Evolutionary conservation across 371 early-diverging fungal genomes (phyloP).

Genomic region (Sporodiniella umbellata): DNA sequence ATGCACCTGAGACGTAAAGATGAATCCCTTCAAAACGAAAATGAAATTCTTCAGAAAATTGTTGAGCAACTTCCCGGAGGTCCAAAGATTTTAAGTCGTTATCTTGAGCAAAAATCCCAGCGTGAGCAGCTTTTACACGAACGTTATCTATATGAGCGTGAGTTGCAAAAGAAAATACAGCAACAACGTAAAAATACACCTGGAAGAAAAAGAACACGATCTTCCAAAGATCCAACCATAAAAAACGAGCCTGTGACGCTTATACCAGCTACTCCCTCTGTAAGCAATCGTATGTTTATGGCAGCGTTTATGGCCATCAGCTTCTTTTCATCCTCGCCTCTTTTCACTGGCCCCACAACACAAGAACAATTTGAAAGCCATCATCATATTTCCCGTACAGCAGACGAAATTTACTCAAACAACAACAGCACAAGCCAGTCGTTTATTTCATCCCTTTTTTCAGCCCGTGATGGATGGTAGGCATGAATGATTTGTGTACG

Average conservation of each 20-base stretch:
- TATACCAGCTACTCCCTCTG: not conserved
- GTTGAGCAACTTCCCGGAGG: constrained; percentile 58
- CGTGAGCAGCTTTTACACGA: constrained; percentile 34
- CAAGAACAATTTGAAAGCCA: constrained; percentile 39
- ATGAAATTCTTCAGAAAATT: constrained; percentile 48
- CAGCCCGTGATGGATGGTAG: constrained; percentile 32
- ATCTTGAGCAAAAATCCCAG: constrained; percentile 28
- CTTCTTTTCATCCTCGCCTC: constrained; percentile 43
- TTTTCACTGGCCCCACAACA: constrained; percentile 33
- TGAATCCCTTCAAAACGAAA: constrained; percentile 46
- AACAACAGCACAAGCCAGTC: not conserved
- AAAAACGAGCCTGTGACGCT: constrained; percentile 7
- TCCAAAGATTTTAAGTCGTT: constrained; percentile 34
- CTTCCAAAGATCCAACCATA: not conserved
- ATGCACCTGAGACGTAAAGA: constrained; percentile 62
- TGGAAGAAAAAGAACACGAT: constrained; percentile 19
- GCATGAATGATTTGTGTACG: too few species aligned
- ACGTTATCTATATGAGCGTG: constrained; percentile 22
- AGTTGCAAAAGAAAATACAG: constrained; percentile 20
- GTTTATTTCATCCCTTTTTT: constrained; percentile 14
- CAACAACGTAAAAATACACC: constrained; percentile 22
- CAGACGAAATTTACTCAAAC: constrained; percentile 7
- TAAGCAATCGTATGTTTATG: constrained; percentile 44
- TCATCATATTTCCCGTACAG: constrained; percentile 38
- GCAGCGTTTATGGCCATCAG: constrained; percentile 44